These are phyloP conservation scores for Strigomonas culicis DNA, from an alignment of 208 protist genomes.

Conservation along the genomic window DNA sequence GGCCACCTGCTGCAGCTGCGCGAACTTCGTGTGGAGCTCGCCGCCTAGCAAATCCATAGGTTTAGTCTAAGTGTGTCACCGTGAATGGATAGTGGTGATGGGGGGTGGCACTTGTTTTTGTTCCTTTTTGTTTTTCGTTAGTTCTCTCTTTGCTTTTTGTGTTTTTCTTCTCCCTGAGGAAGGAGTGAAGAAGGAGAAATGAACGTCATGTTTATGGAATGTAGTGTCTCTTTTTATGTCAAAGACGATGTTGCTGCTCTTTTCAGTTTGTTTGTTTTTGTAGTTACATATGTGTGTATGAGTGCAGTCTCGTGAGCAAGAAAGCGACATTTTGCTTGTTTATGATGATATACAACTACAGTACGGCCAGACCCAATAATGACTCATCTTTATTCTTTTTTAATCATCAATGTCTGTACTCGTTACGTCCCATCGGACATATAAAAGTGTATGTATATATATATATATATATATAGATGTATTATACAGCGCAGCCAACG, in stretches of 20 bases:
- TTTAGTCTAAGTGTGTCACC: too few species aligned
- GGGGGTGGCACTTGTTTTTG: not conserved
- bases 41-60: too few species aligned
- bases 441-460: constrained; percentile 13
- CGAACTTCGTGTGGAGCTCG: too few species aligned
- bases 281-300: constrained; percentile 1
- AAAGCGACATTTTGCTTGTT: not conserved
- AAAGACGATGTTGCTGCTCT: not conserved
- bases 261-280: constrained; percentile 13
- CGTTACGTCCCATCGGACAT: too few species aligned
- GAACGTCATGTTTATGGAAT: not conserved
- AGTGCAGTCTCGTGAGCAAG: not conserved
- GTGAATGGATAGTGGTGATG: not conserved
- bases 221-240: not conserved
- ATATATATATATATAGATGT: constrained; percentile 21
- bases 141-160: not conserved
- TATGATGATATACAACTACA: not conserved
- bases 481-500: constrained; percentile 5
- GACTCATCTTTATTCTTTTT: not conserved
- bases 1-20: too few species aligned
- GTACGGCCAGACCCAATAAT: too few species aligned
- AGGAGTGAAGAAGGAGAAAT: not conserved
- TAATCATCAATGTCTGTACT: not conserved
- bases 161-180: not conserved
- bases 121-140: not conserved